Evolutionary conservation across 2,329 filamentous ascomycete genomes (phyloP).

Genomic region (Diplodia mutila): DNA sequence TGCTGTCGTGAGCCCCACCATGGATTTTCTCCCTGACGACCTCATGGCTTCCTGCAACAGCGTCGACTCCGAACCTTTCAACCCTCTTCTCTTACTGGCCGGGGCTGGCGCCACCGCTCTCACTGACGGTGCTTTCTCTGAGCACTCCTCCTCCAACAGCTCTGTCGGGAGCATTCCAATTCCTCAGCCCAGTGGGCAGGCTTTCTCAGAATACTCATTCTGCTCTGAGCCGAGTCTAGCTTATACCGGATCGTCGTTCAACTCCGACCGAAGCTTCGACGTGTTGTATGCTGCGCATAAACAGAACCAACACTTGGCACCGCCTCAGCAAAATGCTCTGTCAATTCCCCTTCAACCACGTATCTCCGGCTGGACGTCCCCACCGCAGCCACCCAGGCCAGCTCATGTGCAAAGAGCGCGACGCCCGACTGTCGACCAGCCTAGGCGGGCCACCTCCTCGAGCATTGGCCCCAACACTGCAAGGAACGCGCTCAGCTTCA

Average conservation of each 20-base stretch:
- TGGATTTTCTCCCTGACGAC: background rate
- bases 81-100: conserved; percentile 1
- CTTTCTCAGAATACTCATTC: conserved; percentile 17
- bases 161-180: conserved; percentile 22
- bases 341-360: background rate
- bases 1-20: background rate
- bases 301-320: background rate
- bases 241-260: conserved; percentile 24
- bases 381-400: background rate
- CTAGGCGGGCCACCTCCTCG: background rate
- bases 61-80: conserved; percentile 13
- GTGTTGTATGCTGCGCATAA: conserved; percentile 1
- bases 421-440: background rate
- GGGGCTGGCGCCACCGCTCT: background rate
- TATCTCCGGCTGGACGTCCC: background rate
- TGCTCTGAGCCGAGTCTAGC: conserved; percentile 18
- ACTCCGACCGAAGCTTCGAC: conserved; percentile 7
- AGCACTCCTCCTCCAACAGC: background rate
- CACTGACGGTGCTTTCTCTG: background rate
- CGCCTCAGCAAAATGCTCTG: background rate
- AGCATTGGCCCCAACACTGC: background rate
- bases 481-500: conserved; percentile 31
- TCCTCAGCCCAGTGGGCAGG: background rate
- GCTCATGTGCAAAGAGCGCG: background rate
- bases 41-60: conserved; percentile 4